Evolutionary conservation across 192 early-diverging fungal species (phyloP), one percentile per base, ranked within the genome.

Genomic region (Coemansia sp.): DNA sequence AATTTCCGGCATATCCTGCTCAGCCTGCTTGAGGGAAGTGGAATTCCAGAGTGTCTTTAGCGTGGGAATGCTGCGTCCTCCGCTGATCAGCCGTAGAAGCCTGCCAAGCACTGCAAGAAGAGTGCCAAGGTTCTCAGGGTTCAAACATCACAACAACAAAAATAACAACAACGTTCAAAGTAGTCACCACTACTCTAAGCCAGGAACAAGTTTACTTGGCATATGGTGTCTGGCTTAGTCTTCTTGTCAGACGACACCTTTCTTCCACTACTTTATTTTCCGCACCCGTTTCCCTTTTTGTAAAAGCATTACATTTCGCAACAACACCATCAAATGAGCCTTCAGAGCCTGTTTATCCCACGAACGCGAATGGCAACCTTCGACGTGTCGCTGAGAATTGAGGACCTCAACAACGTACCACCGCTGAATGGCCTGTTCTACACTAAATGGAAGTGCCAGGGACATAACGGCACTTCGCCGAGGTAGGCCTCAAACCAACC

Each of bases 331-430:
- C 21, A 17, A 57, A 80, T 78, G 82, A 58, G 84, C 31, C 46
- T 89, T 21, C 83, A 87, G 50, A 73, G 84, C 39, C 70, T 93
- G 31, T 91, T 93, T 74, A 82, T 93, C 36, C 82, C 92, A 25
- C 88, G 88, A 29, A 78, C 78, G 46, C 86, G 91, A 23, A 89
- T 89, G 64, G 89, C 89, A 22, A 81, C 82, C 42, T 92, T 91
- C 74, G 73, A 85, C 56, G 77, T 86, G 53, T 70, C 66, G 27
- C 78, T 89, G 60, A 59, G 84, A 29, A 79, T 94, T 21, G 85
- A 91, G 60, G 93, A 95, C 70, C 71, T 95, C 55, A 85, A 86
- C 68, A 92, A 92, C 71, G 85, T 95, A 33, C 93, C 93, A 20
- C 88, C 91, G 51, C 88, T 93, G 20, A 85, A 78, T 67, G 93